Evolutionary conservation across 495 filamentous ascomycete genomes (phyloP), one percentile per base, ranked within the genome.

Genomic region (Annulohypoxylon stygium): DNA sequence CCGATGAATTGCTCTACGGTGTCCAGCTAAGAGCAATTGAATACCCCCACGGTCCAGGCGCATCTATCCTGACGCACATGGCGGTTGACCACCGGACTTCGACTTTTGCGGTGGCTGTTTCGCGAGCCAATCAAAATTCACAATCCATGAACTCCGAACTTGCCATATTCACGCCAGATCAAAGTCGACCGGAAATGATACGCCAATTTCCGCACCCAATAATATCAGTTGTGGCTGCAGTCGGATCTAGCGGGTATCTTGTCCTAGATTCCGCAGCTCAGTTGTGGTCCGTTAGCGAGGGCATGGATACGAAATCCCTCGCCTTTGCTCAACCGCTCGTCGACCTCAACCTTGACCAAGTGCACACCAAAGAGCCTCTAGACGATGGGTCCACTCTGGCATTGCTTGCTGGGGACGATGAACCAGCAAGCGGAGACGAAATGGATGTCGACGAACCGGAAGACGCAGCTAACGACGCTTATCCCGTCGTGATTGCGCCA

Each of bases 61-160:
- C 61, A 18, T 64, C 75, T 16, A 75, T 77, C n/a, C 71, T 88
- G 54, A 83, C 86, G 8, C 90, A 91, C 69, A 81, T 94, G 10
- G 88, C 91, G 0, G 82, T 90, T 47, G 88, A 93, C 74, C 72
- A 78, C 20, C 74, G 79, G 18, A 87, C 86, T 20, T 80, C 80
- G 3, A 88, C 86, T 8, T 90, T 92, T 70, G 90, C 90, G 1
- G 78, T 92, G 11, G 82, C 86, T 5, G 77, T 89, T 7, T 84
- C 86, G 3, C 70, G 79, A 7, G 70, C 75, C 41, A 72, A 80
- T 37, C 34, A 64, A 62, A 66, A 54, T 54, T 67, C 77, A 33
- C 50, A 62, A 2, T 69, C 71, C 61, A 59, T 78, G 61, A 80
- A 65, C 65, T 86, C 85, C 6, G 84, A 87, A 68, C 78, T 93